Percentiles rank a stretch among this genome's conserved stretches.
Conservation (phyloP, 495 filamentous ascomycete species). For the Amphirosellinia nigrospora region DNA sequence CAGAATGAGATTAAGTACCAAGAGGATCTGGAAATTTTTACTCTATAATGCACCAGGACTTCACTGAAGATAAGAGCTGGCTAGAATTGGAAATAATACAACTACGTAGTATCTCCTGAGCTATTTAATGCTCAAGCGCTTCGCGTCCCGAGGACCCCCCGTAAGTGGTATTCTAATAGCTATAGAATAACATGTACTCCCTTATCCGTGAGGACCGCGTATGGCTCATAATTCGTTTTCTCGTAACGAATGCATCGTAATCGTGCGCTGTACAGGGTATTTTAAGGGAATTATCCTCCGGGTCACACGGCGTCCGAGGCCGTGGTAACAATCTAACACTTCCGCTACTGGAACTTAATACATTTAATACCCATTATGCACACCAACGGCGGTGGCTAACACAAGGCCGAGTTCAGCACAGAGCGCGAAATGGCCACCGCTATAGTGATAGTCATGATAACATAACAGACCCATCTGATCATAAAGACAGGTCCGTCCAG, state of each 20-base stretch:
- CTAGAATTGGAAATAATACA: neutral
- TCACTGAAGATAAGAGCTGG: neutral
- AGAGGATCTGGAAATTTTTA: no score
- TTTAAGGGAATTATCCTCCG: neutral
- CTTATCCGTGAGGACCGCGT: neutral
- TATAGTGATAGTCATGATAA: constrained; percentile 26
- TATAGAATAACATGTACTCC: neutral
- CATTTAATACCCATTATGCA: constrained; percentile 19
- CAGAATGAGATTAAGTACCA: no score
- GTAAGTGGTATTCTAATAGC: neutral
- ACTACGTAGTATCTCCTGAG: neutral
- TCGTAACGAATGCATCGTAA: neutral
- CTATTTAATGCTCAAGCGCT: neutral
- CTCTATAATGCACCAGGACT: neutral
- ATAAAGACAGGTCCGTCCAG: constrained; percentile 23
- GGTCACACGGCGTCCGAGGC: neutral
- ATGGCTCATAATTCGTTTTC: neutral
- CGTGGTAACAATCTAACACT: neutral
- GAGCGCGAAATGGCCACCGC: constrained; percentile 24
- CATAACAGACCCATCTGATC: constrained; percentile 30
- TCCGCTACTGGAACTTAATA: neutral
- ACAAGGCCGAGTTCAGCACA: constrained; percentile 20
- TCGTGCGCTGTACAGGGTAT: neutral
- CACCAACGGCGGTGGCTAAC: constrained; percentile 20
- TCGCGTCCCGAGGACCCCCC: neutral